Base-by-base conservation (phyloP, 148 eudicot genomes). In the Silene conica region DNA sequence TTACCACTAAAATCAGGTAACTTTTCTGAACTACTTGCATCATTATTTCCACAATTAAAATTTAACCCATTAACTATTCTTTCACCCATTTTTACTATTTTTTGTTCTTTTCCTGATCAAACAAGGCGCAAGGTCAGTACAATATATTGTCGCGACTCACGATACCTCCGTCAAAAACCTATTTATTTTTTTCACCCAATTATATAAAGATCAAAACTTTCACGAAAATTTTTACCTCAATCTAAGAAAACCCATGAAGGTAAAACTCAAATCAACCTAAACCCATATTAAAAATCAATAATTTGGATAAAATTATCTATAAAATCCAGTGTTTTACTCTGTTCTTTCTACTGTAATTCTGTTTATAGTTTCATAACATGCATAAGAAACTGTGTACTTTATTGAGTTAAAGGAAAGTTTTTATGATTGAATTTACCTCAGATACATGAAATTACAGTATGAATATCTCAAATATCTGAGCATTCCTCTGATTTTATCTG, bases 81-180 rank as follows among this genome's bases (percentile, higher is more conserved):
- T 10, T 77, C 54, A 70, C 67, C 78, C 80, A 80, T 80, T 22
- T 23, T 20, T 15, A 28, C n/a, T n/a, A n/a, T n/a, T n/a, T n/a
- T n/a, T 2, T 28, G 1, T 28, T 28, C 3, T 3, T 28, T 28
- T 28, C 3, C 2, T 1, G 1, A 3, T 28, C 31, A 28, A 28
- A 28, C 3, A 3, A 28, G 31, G 31, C 31, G 31, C 3, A 28
- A 28, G 31, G 31, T 3, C 31, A 28, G 31, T 28, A 28, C 31
- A 28, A 28, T 28, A 28, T 28, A 28, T 28, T 28, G 3, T 3
- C 31, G 1, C 1, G 1, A 2, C 34, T 31, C 34, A 31, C 3
- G 4, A 31, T 31, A 31, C 34, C 34, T 31, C 34, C 34, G 4
- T 31, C 34, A 0, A 2, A 31, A 31, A 31, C 34, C 5, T 31